Conservation (phyloP, 75 land plant genomes). For the Sequoiadendron giganteum region DNA sequence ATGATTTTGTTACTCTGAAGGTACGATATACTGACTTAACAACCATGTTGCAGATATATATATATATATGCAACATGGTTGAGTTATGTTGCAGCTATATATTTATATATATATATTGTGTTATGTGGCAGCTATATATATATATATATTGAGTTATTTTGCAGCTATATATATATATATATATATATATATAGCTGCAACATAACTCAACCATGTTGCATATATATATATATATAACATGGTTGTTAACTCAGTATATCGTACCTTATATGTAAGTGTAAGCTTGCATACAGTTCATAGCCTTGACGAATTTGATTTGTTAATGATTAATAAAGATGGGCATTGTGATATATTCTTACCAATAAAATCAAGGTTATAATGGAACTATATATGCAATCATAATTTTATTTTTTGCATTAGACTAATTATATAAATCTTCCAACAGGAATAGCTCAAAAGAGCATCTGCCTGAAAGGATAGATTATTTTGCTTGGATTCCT, state of each 20-base stretch:
- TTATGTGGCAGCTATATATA: no score
- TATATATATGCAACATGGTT: no score
- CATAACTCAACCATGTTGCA: no score
- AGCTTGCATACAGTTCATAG: background rate
- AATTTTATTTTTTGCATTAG: background rate
- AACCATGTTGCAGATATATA: constrained; percentile 2
- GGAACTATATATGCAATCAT: background rate
- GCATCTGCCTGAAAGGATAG: no score
- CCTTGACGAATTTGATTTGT: background rate
- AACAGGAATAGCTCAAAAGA: background rate
- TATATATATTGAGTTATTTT: no score
- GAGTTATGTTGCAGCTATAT: no score
- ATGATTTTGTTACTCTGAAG: background rate
- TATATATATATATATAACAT: no score
- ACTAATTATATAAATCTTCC: background rate
- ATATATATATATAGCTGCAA: no score
- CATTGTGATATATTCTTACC: background rate
- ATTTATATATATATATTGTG: no score
- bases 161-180: no score
- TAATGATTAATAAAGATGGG: background rate
- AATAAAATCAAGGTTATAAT: background rate
- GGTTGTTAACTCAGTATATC: no score
- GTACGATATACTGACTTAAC: background rate
- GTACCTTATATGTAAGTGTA: background rate
- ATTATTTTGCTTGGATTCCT: background rate